phyloP scores from a whole-genome alignment of 2,329 filamentous ascomycete species.

The Diaporthe amygdali region DNA sequence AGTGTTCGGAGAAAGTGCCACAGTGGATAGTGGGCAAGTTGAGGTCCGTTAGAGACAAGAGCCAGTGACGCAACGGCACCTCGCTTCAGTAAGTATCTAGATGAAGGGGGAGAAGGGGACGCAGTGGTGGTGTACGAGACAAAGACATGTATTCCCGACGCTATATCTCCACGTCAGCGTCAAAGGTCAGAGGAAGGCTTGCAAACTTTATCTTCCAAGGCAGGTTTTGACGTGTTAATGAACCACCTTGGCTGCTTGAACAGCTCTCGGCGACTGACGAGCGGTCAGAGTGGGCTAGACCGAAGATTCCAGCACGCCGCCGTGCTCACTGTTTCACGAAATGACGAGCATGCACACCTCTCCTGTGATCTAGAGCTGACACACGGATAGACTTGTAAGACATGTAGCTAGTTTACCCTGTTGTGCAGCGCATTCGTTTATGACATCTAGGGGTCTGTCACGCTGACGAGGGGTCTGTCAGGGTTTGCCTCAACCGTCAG shows the following conservation, averaged over 20 bases:
- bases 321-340: slow-evolving; percentile 14
- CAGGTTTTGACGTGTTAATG: not conserved
- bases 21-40: not conserved
- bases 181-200: not conserved
- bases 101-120: too few species aligned
- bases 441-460: not conserved
- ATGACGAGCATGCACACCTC: not conserved
- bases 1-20: slow-evolving; percentile 10
- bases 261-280: not conserved
- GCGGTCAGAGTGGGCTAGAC: not conserved
- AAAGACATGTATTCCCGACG: not conserved
- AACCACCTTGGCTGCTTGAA: not conserved
- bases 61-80: not conserved
- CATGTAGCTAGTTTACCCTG: not conserved
- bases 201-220: not conserved
- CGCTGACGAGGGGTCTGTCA: slow-evolving; percentile 4
- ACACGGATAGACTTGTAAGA: not conserved
- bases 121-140: not conserved
- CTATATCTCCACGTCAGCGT: not conserved
- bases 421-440: not conserved
- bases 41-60: not conserved
- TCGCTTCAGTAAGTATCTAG: not conserved
- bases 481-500: not conserved
- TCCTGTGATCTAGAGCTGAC: not conserved
- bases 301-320: not conserved